Evolutionary conservation across 306 rosid genomes (phyloP), one percentile per base, ranked within the genome.

Genomic region (Calophaca sinica): DNA sequence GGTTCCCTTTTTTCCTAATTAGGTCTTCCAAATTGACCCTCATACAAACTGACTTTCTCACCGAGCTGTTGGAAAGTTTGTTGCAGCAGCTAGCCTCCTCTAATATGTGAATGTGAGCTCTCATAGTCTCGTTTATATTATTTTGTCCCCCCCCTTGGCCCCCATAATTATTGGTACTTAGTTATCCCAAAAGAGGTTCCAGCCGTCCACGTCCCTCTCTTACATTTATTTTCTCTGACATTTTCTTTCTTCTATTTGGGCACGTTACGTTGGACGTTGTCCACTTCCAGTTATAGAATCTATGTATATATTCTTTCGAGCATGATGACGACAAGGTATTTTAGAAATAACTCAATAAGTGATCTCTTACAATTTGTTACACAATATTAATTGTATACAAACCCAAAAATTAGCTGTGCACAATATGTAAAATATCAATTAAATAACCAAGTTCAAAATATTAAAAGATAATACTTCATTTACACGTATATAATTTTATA

Each of bases 1-100:
- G 1, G 26, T 20, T 20, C 26, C 36, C 4, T 33, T 33, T 33
- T 33, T 33, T 33, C 3, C 36, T 33, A 33, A 2, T 33, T 59
- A 58, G 7, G 39, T 11, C 3, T 15, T 28, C 1, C 26, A 38
- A 60, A 41, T 42, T 44, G 28, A 49, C 57, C 5, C 13, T 51
- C 50, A 20, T 20, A 20, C 36, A 10, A 71, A 42, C 83, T 63
- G 76, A 79, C 68, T 7, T 79, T 79, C 83, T 45, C 49, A 42
- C 29, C 2, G 0, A n/a, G 9, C 70, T 32, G 2, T 72, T 79
- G 62, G 83, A 79, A 79, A 72, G 83, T 53, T 70, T 54, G 75
- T 70, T 70, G 64, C 12, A 54, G 51, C 63, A 70, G 63, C n/a
- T 39, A 39, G 44, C 44, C 39, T 33, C 20, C 33, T 13, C 5